A percentile compares a stretch with the other conserved stretches of the same genome.
Conservation (phyloP, 2,329 filamentous ascomycete species). For the Cladosporium phlei region DNA sequence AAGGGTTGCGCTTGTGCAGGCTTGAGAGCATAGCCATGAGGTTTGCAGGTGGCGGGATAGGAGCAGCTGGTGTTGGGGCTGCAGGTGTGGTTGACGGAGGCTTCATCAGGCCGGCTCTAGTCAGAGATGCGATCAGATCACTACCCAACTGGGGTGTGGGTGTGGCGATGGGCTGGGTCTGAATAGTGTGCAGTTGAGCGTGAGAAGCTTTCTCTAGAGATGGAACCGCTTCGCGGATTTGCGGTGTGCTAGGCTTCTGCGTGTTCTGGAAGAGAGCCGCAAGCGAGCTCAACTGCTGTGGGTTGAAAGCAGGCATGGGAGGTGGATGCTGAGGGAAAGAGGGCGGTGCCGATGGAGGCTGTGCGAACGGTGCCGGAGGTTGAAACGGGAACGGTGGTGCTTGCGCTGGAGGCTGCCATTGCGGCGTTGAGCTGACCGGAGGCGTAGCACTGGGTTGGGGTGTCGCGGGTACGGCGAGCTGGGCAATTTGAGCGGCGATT, state of each 20-base stretch:
- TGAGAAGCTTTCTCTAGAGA: constrained; percentile 27
- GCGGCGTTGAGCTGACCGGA: constrained; percentile 23
- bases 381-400: constrained; percentile 22
- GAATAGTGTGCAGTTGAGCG: constrained; percentile 28
- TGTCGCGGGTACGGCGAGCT: constrained; percentile 31
- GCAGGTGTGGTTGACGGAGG: constrained; percentile 15
- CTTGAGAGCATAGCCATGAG: constrained; percentile 10
- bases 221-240: constrained; percentile 30
- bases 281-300: constrained; percentile 20
- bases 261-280: constrained; percentile 31
- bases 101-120: constrained; percentile 26
- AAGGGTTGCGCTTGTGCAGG: constrained; percentile 6
- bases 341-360: constrained; percentile 23
- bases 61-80: constrained; percentile 8
- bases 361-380: constrained; percentile 28
- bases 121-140: constrained; percentile 29
- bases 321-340: constrained; percentile 20
- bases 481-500: constrained; percentile 61
- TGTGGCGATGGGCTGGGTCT: constrained; percentile 25
- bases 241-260: constrained; percentile 34
- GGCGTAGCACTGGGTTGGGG: constrained; percentile 9
- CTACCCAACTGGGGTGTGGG: constrained; percentile 20
- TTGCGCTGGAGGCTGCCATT: constrained; percentile 27
- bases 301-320: constrained; percentile 18
- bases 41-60: background rate